A percentile compares a stretch with the other conserved stretches of the same genome.
These are phyloP conservation scores for Penicillium cataractarum DNA, from an alignment of 495 filamentous ascomycete species.

Conservation along the genomic window DNA sequence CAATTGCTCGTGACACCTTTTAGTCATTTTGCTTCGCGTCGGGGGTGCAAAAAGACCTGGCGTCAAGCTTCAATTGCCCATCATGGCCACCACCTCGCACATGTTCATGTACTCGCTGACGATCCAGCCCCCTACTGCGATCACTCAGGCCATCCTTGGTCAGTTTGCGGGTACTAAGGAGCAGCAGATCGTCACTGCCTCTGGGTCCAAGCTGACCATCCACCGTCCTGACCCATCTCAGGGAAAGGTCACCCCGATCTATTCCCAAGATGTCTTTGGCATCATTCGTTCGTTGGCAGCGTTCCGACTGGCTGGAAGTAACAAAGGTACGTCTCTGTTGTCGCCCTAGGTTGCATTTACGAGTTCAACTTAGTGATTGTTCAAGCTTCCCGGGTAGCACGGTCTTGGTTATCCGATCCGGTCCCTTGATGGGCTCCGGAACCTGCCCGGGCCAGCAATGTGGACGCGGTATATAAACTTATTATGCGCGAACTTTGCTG, in stretches of 20 bases:
- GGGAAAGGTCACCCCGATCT: constrained; percentile 80
- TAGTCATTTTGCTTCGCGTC: constrained; percentile 21
- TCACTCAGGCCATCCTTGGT: constrained; percentile 87
- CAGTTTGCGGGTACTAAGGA: constrained; percentile 94
- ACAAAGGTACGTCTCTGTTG: constrained; percentile 79
- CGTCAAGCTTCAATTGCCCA: constrained; percentile 41
- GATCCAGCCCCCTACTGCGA: constrained; percentile 84
- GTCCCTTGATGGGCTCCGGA: constrained; percentile 35
- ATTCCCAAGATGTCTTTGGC: constrained; percentile 92
- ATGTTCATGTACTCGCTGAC: constrained; percentile 98
- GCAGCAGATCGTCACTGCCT: constrained; percentile 94
- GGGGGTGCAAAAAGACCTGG: constrained; percentile 22
- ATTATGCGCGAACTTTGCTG: constrained; percentile 55
- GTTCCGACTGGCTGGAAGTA: constrained; percentile 89
- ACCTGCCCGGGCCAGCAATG: constrained; percentile 50
- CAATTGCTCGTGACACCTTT: constrained; percentile 33
- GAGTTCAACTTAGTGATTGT: constrained; percentile 92
- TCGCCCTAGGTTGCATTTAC: constrained; percentile 48
- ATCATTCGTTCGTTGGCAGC: constrained; percentile 87
- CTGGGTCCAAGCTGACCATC: constrained; percentile 85
- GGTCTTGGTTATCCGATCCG: constrained; percentile 43
- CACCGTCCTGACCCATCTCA: constrained; percentile 82
- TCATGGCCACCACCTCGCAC: constrained; percentile 94
- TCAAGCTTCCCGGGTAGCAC: constrained; percentile 67
- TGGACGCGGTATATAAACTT: constrained; percentile 38